phyloP scores from a whole-genome alignment of 164 flowering plant genomes.

The Sedum album region DNA sequence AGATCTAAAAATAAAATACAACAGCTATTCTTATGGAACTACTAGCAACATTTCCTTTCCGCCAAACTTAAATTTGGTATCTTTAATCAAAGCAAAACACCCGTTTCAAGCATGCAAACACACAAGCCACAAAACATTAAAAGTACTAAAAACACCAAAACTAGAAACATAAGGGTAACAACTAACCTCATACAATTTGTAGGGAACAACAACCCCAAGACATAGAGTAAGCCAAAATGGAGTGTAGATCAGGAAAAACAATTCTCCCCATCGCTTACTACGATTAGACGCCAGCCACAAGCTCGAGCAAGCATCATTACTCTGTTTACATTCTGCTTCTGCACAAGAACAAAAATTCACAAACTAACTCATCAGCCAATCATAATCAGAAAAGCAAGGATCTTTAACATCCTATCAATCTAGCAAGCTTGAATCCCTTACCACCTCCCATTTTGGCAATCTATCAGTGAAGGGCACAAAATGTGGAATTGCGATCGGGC shows the following conservation, averaged over 20 bases:
- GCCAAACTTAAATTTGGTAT: no score
- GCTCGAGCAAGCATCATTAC: conserved; percentile 17
- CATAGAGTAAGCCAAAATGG: conserved; percentile 98
- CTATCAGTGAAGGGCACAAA: not conserved
- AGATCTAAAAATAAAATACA: no score
- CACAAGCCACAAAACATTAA: no score
- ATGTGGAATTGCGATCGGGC: no score
- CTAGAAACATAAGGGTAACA: not conserved
- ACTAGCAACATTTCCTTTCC: no score
- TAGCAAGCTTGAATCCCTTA: no score
- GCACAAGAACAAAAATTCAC: not conserved
- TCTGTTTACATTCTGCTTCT: not conserved
- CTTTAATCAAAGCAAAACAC: no score
- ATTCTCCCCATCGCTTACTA: conserved; percentile 95
- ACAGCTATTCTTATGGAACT: no score
- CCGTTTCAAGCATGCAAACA: no score
- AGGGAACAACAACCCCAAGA: conserved; percentile 82
- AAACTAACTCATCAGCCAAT: not conserved
- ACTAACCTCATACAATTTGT: conserved; percentile 76
- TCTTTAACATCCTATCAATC: no score
- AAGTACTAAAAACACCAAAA: no score
- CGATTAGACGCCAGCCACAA: conserved; percentile 77
- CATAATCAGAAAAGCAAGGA: not conserved
- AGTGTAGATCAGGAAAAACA: conserved; percentile 77
- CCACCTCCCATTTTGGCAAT: not conserved